phyloP scores from a whole-genome alignment of 108 stramenopile genomes.

The Cyclostephanos invisitatus region DNA sequence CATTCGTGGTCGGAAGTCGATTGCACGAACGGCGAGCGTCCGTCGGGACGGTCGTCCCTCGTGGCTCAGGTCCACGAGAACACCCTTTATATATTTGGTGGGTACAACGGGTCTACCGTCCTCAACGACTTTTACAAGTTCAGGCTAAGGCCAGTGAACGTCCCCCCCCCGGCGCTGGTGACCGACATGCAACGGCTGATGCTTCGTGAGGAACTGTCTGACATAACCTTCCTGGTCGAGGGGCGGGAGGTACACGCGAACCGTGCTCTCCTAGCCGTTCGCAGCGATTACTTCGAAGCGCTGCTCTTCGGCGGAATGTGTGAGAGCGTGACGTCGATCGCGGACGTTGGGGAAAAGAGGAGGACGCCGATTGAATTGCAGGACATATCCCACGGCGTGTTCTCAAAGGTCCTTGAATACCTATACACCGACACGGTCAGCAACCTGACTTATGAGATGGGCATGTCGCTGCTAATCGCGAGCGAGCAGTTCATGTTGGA shows the following conservation, averaged over 20 bases:
- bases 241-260: slow-evolving; percentile 87
- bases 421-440: slow-evolving; percentile 90
- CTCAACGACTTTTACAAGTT: slow-evolving; percentile 96
- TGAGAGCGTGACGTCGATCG: slow-evolving; percentile 51
- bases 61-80: slow-evolving; percentile 92
- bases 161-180: slow-evolving; percentile 78
- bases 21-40: slow-evolving; percentile 63
- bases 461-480: slow-evolving; percentile 87
- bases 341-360: slow-evolving; percentile 14
- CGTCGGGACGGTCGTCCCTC: slow-evolving; percentile 87
- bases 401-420: slow-evolving; percentile 91
- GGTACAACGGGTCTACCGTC: slow-evolving; percentile 85
- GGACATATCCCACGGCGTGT: slow-evolving; percentile 85
- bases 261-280: slow-evolving; percentile 83
- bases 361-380: slow-evolving; percentile 61
- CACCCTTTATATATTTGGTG: slow-evolving; percentile 87
- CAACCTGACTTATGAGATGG: slow-evolving; percentile 71
- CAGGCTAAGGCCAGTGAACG: slow-evolving; percentile 75
- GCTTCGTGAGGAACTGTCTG: slow-evolving; percentile 74
- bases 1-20: slow-evolving; percentile 78
- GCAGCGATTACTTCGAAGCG: slow-evolving; percentile 92
- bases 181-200: slow-evolving; percentile 81
- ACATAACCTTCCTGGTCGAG: slow-evolving; percentile 94
- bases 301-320: slow-evolving; percentile 92
- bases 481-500: slow-evolving; percentile 93